Evolutionary conservation across 2,329 filamentous ascomycete genomes (phyloP).

Genomic region (Colletotrichum euphorbiae): DNA sequence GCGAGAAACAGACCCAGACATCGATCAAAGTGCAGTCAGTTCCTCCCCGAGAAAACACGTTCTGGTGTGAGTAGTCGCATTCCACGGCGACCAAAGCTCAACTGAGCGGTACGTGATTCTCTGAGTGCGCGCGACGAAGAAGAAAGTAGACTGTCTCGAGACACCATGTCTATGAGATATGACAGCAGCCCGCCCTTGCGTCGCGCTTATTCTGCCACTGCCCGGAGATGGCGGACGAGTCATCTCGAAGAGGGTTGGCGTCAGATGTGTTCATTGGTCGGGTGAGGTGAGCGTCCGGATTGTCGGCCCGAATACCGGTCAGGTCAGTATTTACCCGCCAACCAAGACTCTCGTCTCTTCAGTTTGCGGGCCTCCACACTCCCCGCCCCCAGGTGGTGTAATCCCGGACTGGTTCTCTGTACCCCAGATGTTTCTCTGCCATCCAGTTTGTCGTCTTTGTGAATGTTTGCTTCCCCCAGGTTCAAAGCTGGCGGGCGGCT

Average conservation of each 20-base stretch:
- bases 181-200: neutral
- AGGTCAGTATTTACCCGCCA: slow-evolving; percentile 40
- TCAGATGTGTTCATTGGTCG: slow-evolving; percentile 25
- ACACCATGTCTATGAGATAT: slow-evolving; percentile 11
- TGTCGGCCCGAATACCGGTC: slow-evolving; percentile 37
- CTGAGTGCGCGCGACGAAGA: no score
- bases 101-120: no score
- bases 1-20: neutral
- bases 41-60: no score
- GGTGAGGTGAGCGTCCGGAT: slow-evolving; percentile 20
- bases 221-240: slow-evolving; percentile 26
- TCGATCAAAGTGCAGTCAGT: no score
- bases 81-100: no score
- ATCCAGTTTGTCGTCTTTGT: neutral
- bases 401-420: slow-evolving; percentile 35
- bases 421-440: slow-evolving; percentile 36
- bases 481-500: neutral
- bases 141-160: neutral
- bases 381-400: slow-evolving; percentile 24
- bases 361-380: slow-evolving; percentile 17
- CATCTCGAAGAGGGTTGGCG: slow-evolving; percentile 35
- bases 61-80: no score
- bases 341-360: slow-evolving; percentile 22
- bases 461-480: slow-evolving; percentile 18
- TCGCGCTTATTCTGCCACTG: slow-evolving; percentile 5